Percentiles rank a stretch among this genome's conserved stretches.
phyloP scores from a whole-genome alignment of 345 rosid species.

The Syzygium oleosum region DNA sequence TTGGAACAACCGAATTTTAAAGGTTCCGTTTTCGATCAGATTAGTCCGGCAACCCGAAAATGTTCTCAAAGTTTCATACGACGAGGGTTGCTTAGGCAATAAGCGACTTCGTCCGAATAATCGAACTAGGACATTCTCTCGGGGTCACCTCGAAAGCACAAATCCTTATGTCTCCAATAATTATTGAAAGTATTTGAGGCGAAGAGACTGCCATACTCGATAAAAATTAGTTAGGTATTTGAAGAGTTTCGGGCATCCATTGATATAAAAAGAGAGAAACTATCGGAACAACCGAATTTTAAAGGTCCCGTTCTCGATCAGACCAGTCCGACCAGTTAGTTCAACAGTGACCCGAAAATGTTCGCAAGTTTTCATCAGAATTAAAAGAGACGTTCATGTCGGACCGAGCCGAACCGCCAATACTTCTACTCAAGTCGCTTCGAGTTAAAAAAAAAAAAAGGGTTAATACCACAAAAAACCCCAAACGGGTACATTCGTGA shows the following conservation, averaged over 20 bases:
- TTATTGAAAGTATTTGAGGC: accelerated
- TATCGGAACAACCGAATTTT: accelerated
- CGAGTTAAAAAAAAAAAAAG: accelerated
- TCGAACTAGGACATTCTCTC: accelerated
- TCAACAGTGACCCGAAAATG: not conserved
- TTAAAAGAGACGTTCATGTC: accelerated
- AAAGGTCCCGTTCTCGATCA: not conserved
- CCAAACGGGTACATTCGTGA: too few relatives aligned
- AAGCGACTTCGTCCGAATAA: not conserved
- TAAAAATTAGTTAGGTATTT: not conserved
- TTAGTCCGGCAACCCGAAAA: accelerated
- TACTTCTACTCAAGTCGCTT: accelerated
- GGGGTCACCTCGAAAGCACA: not conserved
- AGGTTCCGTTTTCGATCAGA: too few relatives aligned
- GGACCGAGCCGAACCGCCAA: accelerated
- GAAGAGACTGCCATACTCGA: accelerated
- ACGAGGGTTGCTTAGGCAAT: not conserved
- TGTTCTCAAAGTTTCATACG: not conserved
- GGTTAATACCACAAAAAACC: too few relatives aligned
- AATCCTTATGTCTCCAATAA: not conserved
- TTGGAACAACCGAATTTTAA: accelerated
- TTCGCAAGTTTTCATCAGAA: not conserved
- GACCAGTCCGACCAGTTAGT: accelerated
- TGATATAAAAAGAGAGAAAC: not conserved
- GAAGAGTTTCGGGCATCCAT: too few relatives aligned